Percentiles rank a stretch among this genome's conserved stretches.
phyloP scores from a whole-genome alignment of 106 monocot genomes.

The Dioscorea alata region DNA sequence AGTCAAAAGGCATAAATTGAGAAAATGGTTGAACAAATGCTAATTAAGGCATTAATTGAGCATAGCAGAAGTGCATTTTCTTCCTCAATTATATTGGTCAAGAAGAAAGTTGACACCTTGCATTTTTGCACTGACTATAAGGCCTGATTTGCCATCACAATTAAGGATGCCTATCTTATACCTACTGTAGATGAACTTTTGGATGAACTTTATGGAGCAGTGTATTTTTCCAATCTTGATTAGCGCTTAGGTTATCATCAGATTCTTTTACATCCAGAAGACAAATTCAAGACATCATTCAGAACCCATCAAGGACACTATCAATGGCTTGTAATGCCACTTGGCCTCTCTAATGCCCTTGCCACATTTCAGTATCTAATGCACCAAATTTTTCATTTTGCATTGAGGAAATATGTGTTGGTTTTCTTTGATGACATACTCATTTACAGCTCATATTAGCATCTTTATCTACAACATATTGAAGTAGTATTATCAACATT shows the following conservation, averaged over 20 bases:
- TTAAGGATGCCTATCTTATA: background rate
- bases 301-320: background rate
- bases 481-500: background rate
- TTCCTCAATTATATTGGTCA: conserved; percentile 1
- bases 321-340: conserved; percentile 3
- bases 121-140: background rate
- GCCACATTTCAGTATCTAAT: background rate
- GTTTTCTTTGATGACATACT: conserved; percentile 5
- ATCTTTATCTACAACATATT: background rate
- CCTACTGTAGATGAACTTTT: conserved; percentile 2
- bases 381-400: background rate
- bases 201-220: background rate
- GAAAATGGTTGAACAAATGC: background rate
- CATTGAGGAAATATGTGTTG: background rate
- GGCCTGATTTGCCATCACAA: background rate
- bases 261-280: background rate
- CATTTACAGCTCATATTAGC: background rate
- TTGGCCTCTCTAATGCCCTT: background rate
- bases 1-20: conserved; percentile 1
- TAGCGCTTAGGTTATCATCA: background rate
- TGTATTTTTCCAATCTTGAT: background rate
- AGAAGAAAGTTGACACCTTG: conserved; percentile 1
- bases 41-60: background rate
- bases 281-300: conserved; percentile 3
- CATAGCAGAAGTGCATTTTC: background rate